Base-by-base conservation (phyloP, 2,329 filamentous ascomycete species). In the Alternaria triticina region DNA sequence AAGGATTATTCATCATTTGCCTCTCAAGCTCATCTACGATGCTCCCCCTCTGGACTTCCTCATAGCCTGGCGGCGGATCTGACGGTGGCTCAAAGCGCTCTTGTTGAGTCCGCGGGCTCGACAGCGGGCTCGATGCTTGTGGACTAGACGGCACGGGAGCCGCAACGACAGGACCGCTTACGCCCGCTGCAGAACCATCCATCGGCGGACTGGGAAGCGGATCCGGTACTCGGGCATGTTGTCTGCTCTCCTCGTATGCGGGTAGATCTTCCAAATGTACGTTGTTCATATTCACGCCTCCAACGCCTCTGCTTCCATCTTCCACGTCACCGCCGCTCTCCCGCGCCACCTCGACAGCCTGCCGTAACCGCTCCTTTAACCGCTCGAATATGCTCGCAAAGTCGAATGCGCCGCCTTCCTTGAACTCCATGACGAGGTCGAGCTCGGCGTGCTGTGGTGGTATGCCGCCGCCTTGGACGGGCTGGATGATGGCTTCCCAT, bases 401-500 rank as follows among this genome's bases (percentile, higher is more conserved):
- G 71, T 97, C 94, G 78, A 91, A 96, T 62, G 94, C 94, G n/a
- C 95, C 95, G 46, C 95, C 95, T 66, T 98, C 94, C 77, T 94
- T 94, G 84, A 98, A 98, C 22, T 90, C 94, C 73, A 97, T 86
- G 77, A 92, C 94, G 69, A 97, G 80, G 73, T 96, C 93, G 46
- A 97, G 85, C 27, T 90, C 88, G 17, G 90, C 86, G 65, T 93
- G 86, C 22, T 90, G 87, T 6, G 90, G 82, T 1, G 94, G 92
- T 54, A 97, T 92, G 54, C 93, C 92, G 40, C 96, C 96, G 36
- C 92, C 92, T 1, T 90, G 83, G 23, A 97, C 92, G 2, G 95
- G 93, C 72, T 91, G 90, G 62, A 96, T 89, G 47, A 90, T 83
- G 23, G 91, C 91, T 59, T 89, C 89, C 94, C 94, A 98, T 69